Conservation (phyloP, 1,284 basidiomycete species). For the Fistulinella staudtii region DNA sequence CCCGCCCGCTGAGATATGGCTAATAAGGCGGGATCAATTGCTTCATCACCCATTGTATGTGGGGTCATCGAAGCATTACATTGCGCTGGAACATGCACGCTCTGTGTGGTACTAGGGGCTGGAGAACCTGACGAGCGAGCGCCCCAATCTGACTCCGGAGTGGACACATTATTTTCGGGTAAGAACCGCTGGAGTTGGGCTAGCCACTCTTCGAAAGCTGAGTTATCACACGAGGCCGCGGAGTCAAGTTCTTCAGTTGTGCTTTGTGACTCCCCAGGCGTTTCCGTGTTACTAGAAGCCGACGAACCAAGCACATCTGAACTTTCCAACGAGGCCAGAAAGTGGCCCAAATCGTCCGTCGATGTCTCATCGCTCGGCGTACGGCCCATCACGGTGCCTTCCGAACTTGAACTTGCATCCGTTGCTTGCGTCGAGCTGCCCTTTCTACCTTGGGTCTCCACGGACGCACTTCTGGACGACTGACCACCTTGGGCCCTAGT, state of each 20-base stretch:
- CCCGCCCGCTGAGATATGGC: slow-evolving; percentile 21
- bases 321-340: slow-evolving; percentile 3
- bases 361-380: neutral
- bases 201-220: slow-evolving; percentile 50
- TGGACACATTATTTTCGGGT: slow-evolving; percentile 11
- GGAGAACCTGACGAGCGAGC: slow-evolving; percentile 1
- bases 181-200: slow-evolving; percentile 44
- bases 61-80: neutral
- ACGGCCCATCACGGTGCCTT: too few relatives aligned
- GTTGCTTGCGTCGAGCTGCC: neutral
- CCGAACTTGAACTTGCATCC: neutral
- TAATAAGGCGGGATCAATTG: slow-evolving; percentile 38
- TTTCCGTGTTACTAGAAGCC: slow-evolving; percentile 6
- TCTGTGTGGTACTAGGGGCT: neutral
- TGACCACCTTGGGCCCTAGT: neutral
- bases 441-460: slow-evolving; percentile 11
- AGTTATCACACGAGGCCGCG: slow-evolving; percentile 30
- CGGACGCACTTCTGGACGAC: slow-evolving; percentile 15
- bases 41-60: slow-evolving; percentile 18
- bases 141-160: slow-evolving; percentile 14
- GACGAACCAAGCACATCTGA: neutral
- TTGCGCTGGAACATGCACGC: neutral
- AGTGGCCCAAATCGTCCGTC: neutral
- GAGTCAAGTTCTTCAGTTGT: slow-evolving; percentile 1
- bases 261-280: slow-evolving; percentile 4